Percentiles rank a stretch among this genome's conserved stretches.
These are phyloP conservation scores for Didymosphaeria variabile DNA, from an alignment of 2,329 filamentous ascomycete genomes.

Conservation along the genomic window DNA sequence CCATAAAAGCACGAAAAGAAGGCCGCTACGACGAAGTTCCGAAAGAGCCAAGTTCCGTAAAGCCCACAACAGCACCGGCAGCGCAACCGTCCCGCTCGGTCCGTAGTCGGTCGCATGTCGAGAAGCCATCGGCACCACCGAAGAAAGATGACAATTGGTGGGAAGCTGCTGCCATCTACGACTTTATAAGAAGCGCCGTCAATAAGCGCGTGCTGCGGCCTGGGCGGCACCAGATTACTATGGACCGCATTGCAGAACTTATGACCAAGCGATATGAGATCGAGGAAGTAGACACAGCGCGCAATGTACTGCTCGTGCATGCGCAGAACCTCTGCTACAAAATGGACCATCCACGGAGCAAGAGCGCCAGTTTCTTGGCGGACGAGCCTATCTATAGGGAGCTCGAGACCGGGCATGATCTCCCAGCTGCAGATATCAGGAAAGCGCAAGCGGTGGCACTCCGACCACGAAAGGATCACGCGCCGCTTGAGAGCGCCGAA, in stretches of 20 bases:
- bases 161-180: constrained; percentile 48
- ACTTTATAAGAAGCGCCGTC: constrained; percentile 51
- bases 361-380: constrained; percentile 38
- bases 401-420: constrained; percentile 33
- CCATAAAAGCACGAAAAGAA: constrained; percentile 40
- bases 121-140: constrained; percentile 28
- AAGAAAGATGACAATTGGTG: constrained; percentile 54
- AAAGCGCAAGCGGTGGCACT: constrained; percentile 42
- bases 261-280: constrained; percentile 49
- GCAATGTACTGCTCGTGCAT: constrained; percentile 46
- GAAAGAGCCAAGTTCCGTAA: constrained; percentile 18
- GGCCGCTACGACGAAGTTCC: constrained; percentile 35
- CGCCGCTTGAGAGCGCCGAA: constrained; percentile 32
- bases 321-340: constrained; percentile 49
- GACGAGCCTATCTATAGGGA: constrained; percentile 47
- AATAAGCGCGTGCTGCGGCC: constrained; percentile 41
- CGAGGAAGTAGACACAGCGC: constrained; percentile 43
- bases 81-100: constrained; percentile 13
- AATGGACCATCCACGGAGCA: constrained; percentile 48
- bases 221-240: constrained; percentile 42
- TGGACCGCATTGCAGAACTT: constrained; percentile 44
- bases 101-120: constrained; percentile 18
- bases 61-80: constrained; percentile 17
- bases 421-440: constrained; percentile 42
- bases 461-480: constrained; percentile 40